Conservation (phyloP, 805 yeast genomes). For the Candida ovalis region DNA sequence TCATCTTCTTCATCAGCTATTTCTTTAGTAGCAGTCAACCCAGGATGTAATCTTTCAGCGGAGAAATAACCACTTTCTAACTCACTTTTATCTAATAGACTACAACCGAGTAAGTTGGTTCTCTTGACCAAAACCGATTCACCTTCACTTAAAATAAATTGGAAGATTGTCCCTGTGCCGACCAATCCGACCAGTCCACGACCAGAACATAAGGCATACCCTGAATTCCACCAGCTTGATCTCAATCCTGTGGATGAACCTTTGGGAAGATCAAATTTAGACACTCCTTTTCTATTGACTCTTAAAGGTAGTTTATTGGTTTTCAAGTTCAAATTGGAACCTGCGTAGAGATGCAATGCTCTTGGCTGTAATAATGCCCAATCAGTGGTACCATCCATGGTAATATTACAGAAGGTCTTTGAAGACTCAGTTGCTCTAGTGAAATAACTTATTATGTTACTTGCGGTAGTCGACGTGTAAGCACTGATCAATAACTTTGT, state of each 20-base stretch:
- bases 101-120: constrained; percentile 45
- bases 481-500: constrained; percentile 42
- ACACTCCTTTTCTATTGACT: constrained; percentile 34
- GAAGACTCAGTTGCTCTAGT: constrained; percentile 13
- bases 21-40: constrained; percentile 6
- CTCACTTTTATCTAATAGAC: constrained; percentile 46
- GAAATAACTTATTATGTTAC: constrained; percentile 4
- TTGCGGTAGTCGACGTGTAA: constrained; percentile 13
- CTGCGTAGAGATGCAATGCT: constrained; percentile 50
- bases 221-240: constrained; percentile 20
- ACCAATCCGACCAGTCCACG: constrained; percentile 54
- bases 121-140: constrained; percentile 49
- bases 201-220: constrained; percentile 49
- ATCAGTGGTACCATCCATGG: constrained; percentile 56
- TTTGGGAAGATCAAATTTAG: constrained; percentile 17
- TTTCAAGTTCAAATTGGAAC: constrained; percentile 44
- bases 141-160: constrained; percentile 38
- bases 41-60: constrained; percentile 10
- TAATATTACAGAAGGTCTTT: constrained; percentile 41
- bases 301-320: constrained; percentile 37
- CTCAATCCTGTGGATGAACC: constrained; percentile 39
- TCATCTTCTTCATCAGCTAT: constrained; percentile 6
- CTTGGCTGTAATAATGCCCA: constrained; percentile 54
- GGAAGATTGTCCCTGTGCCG: constrained; percentile 53
- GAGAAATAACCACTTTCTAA: constrained; percentile 25